Evolutionary conservation across 495 filamentous ascomycete genomes (phyloP).

Genomic region (Hypoxylon subgilvum): DNA sequence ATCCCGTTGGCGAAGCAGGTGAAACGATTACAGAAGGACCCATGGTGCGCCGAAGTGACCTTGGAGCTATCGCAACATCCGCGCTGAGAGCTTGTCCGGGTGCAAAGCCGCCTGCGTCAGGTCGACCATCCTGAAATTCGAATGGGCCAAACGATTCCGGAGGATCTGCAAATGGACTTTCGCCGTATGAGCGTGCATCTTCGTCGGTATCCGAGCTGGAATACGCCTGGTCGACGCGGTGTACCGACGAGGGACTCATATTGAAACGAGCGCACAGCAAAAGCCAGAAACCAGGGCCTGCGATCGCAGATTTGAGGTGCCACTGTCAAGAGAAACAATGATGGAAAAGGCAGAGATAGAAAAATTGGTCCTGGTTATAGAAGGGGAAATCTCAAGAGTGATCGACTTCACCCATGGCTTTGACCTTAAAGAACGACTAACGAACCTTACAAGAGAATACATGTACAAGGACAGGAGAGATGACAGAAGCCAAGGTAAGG

Average conservation of each 20-base stretch:
- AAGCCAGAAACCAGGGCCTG: background rate
- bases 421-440: constrained; percentile 26
- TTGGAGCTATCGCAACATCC: background rate
- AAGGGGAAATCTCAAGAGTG: constrained; percentile 2
- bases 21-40: background rate
- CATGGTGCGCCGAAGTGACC: background rate
- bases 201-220: background rate
- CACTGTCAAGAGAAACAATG: background rate
- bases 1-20: background rate
- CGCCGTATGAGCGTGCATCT: background rate
- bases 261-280: background rate
- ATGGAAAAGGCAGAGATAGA: background rate
- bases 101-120: background rate
- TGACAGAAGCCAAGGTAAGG: background rate
- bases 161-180: constrained; percentile 13
- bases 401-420: constrained; percentile 5
- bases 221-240: background rate
- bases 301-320: background rate
- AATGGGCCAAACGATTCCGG: background rate
- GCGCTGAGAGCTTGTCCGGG: constrained; percentile 3
- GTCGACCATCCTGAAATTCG: constrained; percentile 2
- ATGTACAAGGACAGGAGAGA: background rate
- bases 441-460: background rate
- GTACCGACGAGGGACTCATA: background rate
- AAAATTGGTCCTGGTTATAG: background rate